phyloP scores from a whole-genome alignment of 2,329 filamentous ascomycete species.

The Phyllosticta citribraziliensis region DNA sequence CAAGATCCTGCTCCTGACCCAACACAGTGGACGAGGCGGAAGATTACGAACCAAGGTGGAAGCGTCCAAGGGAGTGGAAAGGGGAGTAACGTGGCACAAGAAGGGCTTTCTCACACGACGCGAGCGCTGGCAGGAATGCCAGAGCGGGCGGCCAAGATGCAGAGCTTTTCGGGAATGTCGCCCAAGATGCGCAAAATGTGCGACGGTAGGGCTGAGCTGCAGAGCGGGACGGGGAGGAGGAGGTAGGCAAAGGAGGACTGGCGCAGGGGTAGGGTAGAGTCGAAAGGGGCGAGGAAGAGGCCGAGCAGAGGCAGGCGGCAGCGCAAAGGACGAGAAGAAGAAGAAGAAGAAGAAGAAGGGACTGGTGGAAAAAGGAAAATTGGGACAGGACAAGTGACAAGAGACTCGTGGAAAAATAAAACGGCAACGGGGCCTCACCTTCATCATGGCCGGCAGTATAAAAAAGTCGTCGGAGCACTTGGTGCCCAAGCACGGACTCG shows the following conservation, averaged over 20 bases:
- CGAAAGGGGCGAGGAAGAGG: neutral
- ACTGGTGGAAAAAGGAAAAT: neutral
- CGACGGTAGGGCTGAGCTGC: conserved; percentile 11
- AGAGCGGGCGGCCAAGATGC: conserved; percentile 4
- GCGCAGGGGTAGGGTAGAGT: neutral
- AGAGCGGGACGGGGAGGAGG: neutral
- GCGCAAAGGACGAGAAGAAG: neutral
- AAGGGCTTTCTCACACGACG: conserved; percentile 3
- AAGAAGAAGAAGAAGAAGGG: neutral
- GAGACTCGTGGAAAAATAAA: neutral
- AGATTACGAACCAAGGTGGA: neutral
- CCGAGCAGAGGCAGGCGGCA: neutral
- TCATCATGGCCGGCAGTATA: conserved; percentile 10
- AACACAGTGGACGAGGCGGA: conserved; percentile 1
- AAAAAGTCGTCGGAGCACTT: conserved; percentile 2
- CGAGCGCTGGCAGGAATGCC: conserved; percentile 8
- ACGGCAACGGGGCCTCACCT: neutral
- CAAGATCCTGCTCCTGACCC: conserved; percentile 4
- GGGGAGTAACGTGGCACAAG: conserved; percentile 7
- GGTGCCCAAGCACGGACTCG: conserved; percentile 8
- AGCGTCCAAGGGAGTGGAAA: conserved; percentile 3
- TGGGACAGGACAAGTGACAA: neutral
- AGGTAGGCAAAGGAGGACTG: neutral
- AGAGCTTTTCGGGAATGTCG: conserved; percentile 10
- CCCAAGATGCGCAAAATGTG: conserved; percentile 6